phyloP scores from a whole-genome alignment of 2,329 filamentous ascomycete genomes.

The Fusarium paranaense region DNA sequence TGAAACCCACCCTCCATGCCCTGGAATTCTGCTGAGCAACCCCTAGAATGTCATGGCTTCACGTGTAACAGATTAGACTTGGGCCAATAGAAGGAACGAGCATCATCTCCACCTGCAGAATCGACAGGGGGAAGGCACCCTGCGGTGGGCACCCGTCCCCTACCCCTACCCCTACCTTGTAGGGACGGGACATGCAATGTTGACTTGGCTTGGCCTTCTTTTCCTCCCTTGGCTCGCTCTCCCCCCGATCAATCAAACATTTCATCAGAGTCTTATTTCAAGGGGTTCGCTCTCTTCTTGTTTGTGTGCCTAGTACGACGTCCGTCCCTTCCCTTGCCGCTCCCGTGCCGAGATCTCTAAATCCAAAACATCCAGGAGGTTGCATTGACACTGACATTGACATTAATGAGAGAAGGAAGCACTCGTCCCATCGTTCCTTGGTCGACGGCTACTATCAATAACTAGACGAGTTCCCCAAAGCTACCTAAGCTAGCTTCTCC shows the following conservation, averaged over 20 bases:
- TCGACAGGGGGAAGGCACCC: neutral
- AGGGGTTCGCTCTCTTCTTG: slow-evolving; percentile 23
- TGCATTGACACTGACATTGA: neutral
- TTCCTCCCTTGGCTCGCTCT: neutral
- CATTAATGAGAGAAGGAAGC: slow-evolving; percentile 8
- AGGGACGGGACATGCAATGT: neutral
- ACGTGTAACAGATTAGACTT: slow-evolving; percentile 1
- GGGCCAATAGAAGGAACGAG: slow-evolving; percentile 16
- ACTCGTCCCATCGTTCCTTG: slow-evolving; percentile 13
- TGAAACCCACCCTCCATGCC: slow-evolving; percentile 7
- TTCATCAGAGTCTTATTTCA: neutral
- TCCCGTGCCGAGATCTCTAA: slow-evolving; percentile 8
- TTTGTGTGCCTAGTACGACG: slow-evolving; percentile 7
- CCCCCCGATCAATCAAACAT: slow-evolving; percentile 10
- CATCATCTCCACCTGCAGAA: slow-evolving; percentile 24
- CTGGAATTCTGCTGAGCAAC: slow-evolving; percentile 14
- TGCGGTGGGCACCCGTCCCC: neutral
- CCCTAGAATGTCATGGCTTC: slow-evolving; percentile 15
- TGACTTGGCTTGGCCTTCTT: neutral
- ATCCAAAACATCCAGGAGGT: slow-evolving; percentile 14
- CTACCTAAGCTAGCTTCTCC: neutral
- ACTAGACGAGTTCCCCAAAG: neutral
- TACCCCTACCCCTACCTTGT: neutral
- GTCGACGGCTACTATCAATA: neutral
- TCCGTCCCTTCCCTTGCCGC: slow-evolving; percentile 16